Evolutionary conservation across 75 land plant species (phyloP).

Genomic region (Selaginella tamariscina): DNA sequence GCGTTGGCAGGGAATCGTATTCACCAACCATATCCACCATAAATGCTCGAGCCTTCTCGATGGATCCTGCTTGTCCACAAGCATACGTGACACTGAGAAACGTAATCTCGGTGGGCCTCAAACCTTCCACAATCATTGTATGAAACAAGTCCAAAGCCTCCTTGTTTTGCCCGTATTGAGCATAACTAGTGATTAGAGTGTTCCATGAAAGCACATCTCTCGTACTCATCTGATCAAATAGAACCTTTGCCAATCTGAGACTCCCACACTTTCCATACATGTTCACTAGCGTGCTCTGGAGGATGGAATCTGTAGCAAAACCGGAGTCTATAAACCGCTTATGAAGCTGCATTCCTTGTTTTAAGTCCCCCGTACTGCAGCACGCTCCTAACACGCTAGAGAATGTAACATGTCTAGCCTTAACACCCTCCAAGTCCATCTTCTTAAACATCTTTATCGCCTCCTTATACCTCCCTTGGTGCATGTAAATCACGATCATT

Average conservation of each 20-base stretch:
- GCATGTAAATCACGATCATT: too few species aligned
- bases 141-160: constrained; percentile 18
- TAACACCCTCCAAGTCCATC: too few species aligned
- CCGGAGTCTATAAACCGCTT: too few species aligned
- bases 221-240: constrained; percentile 12
- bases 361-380: too few species aligned
- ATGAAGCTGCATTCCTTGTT: too few species aligned
- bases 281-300: constrained; percentile 18
- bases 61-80: neutral
- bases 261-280: constrained; percentile 25
- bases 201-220: constrained; percentile 23
- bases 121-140: constrained; percentile 3
- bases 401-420: too few species aligned
- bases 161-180: constrained; percentile 11
- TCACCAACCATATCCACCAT: neutral
- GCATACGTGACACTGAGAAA: constrained; percentile 18
- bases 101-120: constrained; percentile 13
- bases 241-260: constrained; percentile 9
- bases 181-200: constrained; percentile 17
- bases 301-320: constrained; percentile 9
- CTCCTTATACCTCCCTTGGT: too few species aligned
- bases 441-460: too few species aligned
- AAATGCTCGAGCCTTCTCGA: neutral
- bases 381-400: too few species aligned
- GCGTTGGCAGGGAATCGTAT: neutral